Percentiles rank a stretch among this genome's conserved stretches.
Conservation (phyloP, 164 flowering plant genomes). For the Amborella trichopoda region DNA sequence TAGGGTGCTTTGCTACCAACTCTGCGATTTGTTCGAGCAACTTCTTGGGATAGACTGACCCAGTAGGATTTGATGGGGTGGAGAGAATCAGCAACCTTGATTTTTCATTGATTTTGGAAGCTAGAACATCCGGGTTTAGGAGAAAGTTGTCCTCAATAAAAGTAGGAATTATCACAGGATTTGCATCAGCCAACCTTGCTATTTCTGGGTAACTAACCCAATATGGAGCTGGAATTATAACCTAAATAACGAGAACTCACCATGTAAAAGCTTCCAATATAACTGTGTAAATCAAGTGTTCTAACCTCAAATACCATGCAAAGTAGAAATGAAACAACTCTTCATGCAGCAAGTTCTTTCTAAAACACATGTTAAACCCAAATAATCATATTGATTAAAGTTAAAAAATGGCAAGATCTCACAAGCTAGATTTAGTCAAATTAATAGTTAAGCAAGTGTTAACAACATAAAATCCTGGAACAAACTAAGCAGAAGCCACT, state of each 20-base stretch:
- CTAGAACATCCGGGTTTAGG: constrained; percentile 66
- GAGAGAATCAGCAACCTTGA: constrained; percentile 87
- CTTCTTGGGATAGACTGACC: constrained; percentile 78
- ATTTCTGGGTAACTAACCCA: constrained; percentile 98
- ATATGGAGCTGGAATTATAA: constrained; percentile 85
- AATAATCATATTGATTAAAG: no score
- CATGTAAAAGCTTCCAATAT: no score
- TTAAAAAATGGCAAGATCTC: no score
- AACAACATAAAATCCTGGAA: no score
- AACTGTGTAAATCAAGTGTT: no score
- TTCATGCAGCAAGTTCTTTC: no score
- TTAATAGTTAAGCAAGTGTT: no score
- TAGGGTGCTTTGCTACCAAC: constrained; percentile 73
- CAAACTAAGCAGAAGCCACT: no score
- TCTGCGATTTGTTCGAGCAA: constrained; percentile 79
- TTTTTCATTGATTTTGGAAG: constrained; percentile 65
- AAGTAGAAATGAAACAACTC: no score
- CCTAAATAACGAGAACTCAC: constrained; percentile 47
- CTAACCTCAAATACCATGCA: no score
- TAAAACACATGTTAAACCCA: no score
- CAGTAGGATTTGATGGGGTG: constrained; percentile 96
- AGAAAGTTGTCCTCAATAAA: constrained; percentile 65
- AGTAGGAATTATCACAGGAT: constrained; percentile 77
- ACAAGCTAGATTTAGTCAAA: no score
- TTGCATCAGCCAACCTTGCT: constrained; percentile 90